Evolutionary conservation across 2,329 filamentous ascomycete genomes (phyloP).

Genomic region (Curvularia eragrostidis): DNA sequence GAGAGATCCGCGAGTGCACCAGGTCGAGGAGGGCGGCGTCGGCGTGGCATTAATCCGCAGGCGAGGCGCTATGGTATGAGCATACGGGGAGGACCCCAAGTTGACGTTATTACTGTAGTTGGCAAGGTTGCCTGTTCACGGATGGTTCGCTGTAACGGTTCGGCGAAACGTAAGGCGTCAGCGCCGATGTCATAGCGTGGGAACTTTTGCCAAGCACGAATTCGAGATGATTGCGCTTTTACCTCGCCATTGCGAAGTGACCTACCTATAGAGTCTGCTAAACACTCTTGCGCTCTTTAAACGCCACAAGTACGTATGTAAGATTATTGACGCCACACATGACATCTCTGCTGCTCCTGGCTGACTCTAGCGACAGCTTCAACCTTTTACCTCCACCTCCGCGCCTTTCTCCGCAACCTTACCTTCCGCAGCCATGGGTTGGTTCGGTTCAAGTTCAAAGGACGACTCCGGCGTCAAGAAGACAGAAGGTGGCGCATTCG

Average conservation of each 20-base stretch:
- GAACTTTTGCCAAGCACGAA: slow-evolving; percentile 28
- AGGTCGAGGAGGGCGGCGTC: slow-evolving; percentile 68
- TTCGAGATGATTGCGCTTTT: slow-evolving; percentile 18
- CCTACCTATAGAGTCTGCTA: neutral
- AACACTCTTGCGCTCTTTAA: neutral
- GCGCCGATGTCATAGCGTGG: slow-evolving; percentile 29
- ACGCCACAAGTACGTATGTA: neutral
- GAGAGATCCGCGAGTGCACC: slow-evolving; percentile 71
- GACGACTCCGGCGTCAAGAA: slow-evolving; percentile 48
- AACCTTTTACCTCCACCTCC: slow-evolving; percentile 8
- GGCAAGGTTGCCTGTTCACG: slow-evolving; percentile 28
- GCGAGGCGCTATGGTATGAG: slow-evolving; percentile 26
- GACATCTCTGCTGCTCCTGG: neutral
- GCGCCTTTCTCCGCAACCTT: slow-evolving; percentile 17
- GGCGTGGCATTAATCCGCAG: slow-evolving; percentile 57
- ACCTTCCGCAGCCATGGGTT: slow-evolving; percentile 57
- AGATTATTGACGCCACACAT: neutral
- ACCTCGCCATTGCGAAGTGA: slow-evolving; percentile 1
- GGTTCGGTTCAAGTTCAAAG: slow-evolving; percentile 55
- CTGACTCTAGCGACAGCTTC: slow-evolving; percentile 18
- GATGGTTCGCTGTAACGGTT: slow-evolving; percentile 15
- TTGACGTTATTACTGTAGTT: slow-evolving; percentile 10
- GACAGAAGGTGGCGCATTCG: slow-evolving; percentile 61
- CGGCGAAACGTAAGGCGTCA: slow-evolving; percentile 24
- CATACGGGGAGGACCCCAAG: slow-evolving; percentile 22